Evolutionary conservation across 2,329 filamentous ascomycete genomes (phyloP).

Genomic region (Pseudofabraea citricarpa): DNA sequence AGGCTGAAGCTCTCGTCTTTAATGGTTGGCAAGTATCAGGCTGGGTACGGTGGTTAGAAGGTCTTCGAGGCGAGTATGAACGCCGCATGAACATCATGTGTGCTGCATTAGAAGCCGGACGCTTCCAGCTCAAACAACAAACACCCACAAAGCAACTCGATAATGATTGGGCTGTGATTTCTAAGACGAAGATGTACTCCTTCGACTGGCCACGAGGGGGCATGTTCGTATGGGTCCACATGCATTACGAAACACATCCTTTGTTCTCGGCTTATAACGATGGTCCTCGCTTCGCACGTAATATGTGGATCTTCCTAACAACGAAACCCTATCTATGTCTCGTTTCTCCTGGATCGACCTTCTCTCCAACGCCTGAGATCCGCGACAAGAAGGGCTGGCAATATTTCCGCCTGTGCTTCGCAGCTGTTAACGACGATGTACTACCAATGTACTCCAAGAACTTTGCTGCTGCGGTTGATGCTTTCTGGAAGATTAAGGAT

Average conservation of each 20-base stretch:
- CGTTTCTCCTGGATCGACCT: slow-evolving; percentile 67
- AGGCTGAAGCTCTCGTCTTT: slow-evolving; percentile 28
- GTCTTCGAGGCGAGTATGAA: slow-evolving; percentile 79
- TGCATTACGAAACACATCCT: slow-evolving; percentile 70
- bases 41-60: slow-evolving; percentile 88
- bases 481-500: slow-evolving; percentile 74
- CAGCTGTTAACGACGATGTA: slow-evolving; percentile 70
- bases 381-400: slow-evolving; percentile 56
- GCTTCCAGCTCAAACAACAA: slow-evolving; percentile 61
- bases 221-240: slow-evolving; percentile 85
- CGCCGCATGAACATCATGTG: slow-evolving; percentile 80
- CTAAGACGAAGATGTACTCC: slow-evolving; percentile 67
- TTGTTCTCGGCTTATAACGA: slow-evolving; percentile 31
- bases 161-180: slow-evolving; percentile 69
- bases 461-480: slow-evolving; percentile 63
- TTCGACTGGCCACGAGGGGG: slow-evolving; percentile 80
- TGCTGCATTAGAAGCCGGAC: slow-evolving; percentile 62
- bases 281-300: slow-evolving; percentile 52
- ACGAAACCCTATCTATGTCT: slow-evolving; percentile 66
- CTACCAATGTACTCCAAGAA: slow-evolving; percentile 57
- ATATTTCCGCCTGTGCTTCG: slow-evolving; percentile 79
- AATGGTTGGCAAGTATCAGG: slow-evolving; percentile 74
- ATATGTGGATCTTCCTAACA: slow-evolving; percentile 69
- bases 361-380: slow-evolving; percentile 62
- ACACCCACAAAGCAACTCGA: slow-evolving; percentile 48